Conservation (phyloP, 1,139 yeast genomes). For the Geotrichum bryndzae region DNA sequence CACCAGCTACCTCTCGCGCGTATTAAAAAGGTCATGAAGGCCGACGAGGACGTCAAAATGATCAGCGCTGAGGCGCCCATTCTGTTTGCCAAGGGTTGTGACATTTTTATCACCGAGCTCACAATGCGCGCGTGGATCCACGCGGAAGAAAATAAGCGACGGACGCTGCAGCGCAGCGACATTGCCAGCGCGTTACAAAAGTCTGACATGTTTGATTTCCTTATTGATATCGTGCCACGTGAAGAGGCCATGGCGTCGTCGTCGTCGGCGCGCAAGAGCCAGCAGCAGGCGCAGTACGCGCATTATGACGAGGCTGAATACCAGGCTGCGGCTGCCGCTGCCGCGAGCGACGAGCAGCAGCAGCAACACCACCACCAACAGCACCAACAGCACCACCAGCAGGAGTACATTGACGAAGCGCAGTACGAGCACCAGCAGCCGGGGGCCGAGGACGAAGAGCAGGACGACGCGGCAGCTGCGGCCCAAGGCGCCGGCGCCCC, state of each 20-base stretch:
- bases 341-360: conserved; percentile 14
- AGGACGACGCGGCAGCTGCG: neutral
- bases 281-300: conserved; percentile 16
- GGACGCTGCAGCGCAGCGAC: conserved; percentile 89
- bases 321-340: conserved; percentile 14
- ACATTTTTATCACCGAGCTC: conserved; percentile 88
- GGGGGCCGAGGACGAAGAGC: conserved; percentile 10
- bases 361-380: conserved; percentile 6
- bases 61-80: conserved; percentile 98
- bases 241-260: conserved; percentile 32
- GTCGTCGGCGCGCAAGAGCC: conserved; percentile 14
- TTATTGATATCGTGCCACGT: conserved; percentile 92
- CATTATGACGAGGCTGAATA: conserved; percentile 10
- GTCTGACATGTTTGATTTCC: conserved; percentile 93
- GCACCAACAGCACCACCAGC: conserved; percentile 7
- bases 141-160: conserved; percentile 90
- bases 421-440: conserved; percentile 12
- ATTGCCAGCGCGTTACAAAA: conserved; percentile 93
- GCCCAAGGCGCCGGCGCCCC: conserved; percentile 5
- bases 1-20: conserved; percentile 93
- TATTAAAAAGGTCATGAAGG: conserved; percentile 93
- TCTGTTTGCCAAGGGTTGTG: conserved; percentile 95
- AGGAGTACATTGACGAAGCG: conserved; percentile 4
- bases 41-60: conserved; percentile 96
- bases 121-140: conserved; percentile 99